Evolutionary conservation across 495 filamentous ascomycete species (phyloP), one percentile per base, ranked within the genome.

Genomic region (Hypoxylon cercidicola): DNA sequence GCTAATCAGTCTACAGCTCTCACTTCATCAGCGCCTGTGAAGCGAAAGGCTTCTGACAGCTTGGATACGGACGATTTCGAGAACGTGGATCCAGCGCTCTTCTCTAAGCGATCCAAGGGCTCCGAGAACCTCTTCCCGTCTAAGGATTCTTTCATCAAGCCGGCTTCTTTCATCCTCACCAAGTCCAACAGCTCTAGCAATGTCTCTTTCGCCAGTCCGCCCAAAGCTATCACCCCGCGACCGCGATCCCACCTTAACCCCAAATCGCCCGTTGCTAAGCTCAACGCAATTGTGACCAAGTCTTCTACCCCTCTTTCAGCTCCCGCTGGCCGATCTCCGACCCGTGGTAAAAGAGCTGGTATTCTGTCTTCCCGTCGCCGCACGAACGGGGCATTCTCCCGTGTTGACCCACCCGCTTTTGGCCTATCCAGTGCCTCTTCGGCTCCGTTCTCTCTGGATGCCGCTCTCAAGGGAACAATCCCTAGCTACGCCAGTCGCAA

Each of bases 371-470:
- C 81, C 55, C 84, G 86, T 46, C 86, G 87, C n/a, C 79, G 77
- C 46, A 81, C 80, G 4, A 78, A 72, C 64, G 79, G 66, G 51
- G 79, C 80, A 63, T 87, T 80, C 71, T 77, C 82, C 49, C 87
- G 82, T 68, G 80, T 87, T 64, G 85, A 89, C 63, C 87, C 89
- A 1, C 88, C 83, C 18, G 56, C 71, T 13, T 83, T 82, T 57
- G 53, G 69, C 23, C 61, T 75, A 10, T 56, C 66, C 21, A 71
- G 76, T 40, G 63, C 79, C 28, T 66, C 75, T 12, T 66, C 72
- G 12, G 68, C 78, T 1, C 90, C 90, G 0, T 94, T 96, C 77
- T 92, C 89, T 41, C 87, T 95, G 57, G 89, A 92, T 64, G 87
- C 90, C 16, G 91, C 91, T 11, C 84, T 96, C 47, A 86, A 81